Base-by-base conservation (phyloP, 257 asterid species). In the Cynanchum wilfordii region DNA sequence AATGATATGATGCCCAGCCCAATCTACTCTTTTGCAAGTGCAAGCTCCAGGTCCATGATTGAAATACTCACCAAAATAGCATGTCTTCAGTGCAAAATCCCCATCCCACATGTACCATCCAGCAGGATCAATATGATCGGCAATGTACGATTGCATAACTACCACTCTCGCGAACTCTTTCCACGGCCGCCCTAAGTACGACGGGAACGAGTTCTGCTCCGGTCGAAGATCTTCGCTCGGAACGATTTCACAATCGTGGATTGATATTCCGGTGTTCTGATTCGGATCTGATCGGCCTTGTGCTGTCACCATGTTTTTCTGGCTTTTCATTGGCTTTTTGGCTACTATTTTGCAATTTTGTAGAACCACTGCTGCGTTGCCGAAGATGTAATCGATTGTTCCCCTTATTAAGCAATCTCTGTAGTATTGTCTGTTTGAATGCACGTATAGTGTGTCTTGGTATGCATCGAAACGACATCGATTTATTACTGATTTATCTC, bases 131-230 rank as follows among this genome's bases (percentile, higher is more conserved):
- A 88, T 64, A 2, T 20, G 69, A 67, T 77, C 82, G 2, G 77
- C 83, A 1, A 88, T 73, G 74, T 56, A n/a, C 3, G 89, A 82
- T 66, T 86, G 73, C 87, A 87, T 80, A 55, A 87, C 81, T 56
- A 79, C 87, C 2, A 89, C 86, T 76, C 90, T 79, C 36, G 93
- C 83, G 67, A 75, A 85, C 69, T 82, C 84, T 71, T 80, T 86
- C 90, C 90, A 87, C 1, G 93, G 93, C n/a, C 93, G 84, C 19
- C 93, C 93, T 10, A 87, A 73, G 44, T 76, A 87, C 1, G 87
- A 77, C 7, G 73, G 84, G 73, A 73, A 77, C 52, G 81, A 77
- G 9, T 56, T 56, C 45, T 63, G 62, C 20, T 70, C 90, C 38
- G 86, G 86, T 17, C 72, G 70, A 10, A 88, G 84, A 44, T 86